These are phyloP conservation scores for Keithomyces neogunnii DNA, from an alignment of 2,329 filamentous ascomycete genomes.

Conservation along the genomic window DNA sequence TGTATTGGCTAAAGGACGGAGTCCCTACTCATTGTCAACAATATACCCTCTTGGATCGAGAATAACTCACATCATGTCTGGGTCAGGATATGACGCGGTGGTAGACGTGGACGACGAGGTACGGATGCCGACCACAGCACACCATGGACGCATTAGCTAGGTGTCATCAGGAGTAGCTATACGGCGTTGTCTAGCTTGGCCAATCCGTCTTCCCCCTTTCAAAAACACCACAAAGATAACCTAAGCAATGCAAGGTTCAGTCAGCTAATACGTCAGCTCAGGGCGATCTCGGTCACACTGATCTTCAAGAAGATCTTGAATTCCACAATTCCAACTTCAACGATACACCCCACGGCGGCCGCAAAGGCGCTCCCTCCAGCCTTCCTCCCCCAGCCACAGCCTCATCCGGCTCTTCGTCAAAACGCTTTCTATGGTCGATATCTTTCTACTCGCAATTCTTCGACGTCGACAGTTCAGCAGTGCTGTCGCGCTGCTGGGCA, in stretches of 20 bases:
- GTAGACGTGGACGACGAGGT: conserved; percentile 97
- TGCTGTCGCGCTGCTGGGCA: conserved; percentile 77
- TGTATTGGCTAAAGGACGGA: no score
- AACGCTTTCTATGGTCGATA: conserved; percentile 87
- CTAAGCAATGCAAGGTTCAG: neutral
- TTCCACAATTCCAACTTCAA: conserved; percentile 91
- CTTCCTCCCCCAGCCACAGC: conserved; percentile 52
- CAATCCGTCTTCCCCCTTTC: no score
- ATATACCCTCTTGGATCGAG: neutral
- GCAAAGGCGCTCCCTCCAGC: conserved; percentile 39
- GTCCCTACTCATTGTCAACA: no score
- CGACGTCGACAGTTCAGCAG: conserved; percentile 90
- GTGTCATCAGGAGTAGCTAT: neutral
- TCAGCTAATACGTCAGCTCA: conserved; percentile 27
- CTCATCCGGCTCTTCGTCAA: conserved; percentile 41
- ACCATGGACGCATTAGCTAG: neutral
- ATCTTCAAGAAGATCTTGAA: conserved; percentile 97
- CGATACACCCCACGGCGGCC: conserved; percentile 41
- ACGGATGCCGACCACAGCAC: conserved; percentile 5
- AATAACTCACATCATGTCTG: conserved; percentile 51
- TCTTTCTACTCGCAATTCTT: conserved; percentile 97
- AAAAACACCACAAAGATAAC: no score
- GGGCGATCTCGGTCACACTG: conserved; percentile 96
- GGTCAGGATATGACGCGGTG: conserved; percentile 91
- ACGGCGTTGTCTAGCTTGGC: neutral